These are phyloP conservation scores for Taxillus chinensis DNA, from an alignment of 164 flowering plant genomes.

Conservation along the genomic window DNA sequence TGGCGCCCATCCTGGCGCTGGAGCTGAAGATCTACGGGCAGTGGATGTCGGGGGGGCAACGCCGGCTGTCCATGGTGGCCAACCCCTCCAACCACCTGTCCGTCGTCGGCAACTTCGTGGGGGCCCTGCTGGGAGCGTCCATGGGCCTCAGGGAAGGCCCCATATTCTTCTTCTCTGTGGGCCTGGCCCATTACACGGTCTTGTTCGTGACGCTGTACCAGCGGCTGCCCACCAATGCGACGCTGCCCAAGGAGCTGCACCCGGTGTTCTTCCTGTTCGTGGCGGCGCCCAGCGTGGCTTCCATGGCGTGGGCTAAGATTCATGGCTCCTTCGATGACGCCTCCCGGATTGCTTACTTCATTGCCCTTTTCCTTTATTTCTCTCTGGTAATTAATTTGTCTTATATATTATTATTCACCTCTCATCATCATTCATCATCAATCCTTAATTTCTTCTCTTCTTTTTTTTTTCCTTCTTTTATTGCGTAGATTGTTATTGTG, in stretches of 20 bases:
- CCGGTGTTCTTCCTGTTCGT: slow-evolving; percentile 82
- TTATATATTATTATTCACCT: neutral
- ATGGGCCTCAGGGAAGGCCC: slow-evolving; percentile 90
- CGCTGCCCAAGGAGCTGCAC: slow-evolving; percentile 71
- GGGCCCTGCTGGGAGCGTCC: slow-evolving; percentile 66
- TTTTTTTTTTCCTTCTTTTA: too few relatives aligned
- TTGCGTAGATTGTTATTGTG: too few relatives aligned
- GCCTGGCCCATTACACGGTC: slow-evolving; percentile 78
- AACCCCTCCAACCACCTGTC: slow-evolving; percentile 83
- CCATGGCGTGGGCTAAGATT: slow-evolving; percentile 70
- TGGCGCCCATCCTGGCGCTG: slow-evolving; percentile 58
- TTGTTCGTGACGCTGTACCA: slow-evolving; percentile 88
- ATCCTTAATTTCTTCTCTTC: too few relatives aligned
- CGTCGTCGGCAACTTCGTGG: slow-evolving; percentile 85
- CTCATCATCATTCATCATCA: too few relatives aligned
- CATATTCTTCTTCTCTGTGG: slow-evolving; percentile 75
- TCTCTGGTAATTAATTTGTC: slow-evolving; percentile 47
- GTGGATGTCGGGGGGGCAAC: slow-evolving; percentile 87
- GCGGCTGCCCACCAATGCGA: slow-evolving; percentile 63
- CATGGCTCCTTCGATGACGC: slow-evolving; percentile 55
- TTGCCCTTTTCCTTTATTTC: slow-evolving; percentile 66
- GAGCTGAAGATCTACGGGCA: slow-evolving; percentile 92
- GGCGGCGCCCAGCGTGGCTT: slow-evolving; percentile 77
- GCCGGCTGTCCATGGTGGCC: slow-evolving; percentile 78
- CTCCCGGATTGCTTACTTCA: slow-evolving; percentile 58